Evolutionary conservation across 495 filamentous ascomycete genomes (phyloP).

Genomic region (Penicillium psychrofluorescens): DNA sequence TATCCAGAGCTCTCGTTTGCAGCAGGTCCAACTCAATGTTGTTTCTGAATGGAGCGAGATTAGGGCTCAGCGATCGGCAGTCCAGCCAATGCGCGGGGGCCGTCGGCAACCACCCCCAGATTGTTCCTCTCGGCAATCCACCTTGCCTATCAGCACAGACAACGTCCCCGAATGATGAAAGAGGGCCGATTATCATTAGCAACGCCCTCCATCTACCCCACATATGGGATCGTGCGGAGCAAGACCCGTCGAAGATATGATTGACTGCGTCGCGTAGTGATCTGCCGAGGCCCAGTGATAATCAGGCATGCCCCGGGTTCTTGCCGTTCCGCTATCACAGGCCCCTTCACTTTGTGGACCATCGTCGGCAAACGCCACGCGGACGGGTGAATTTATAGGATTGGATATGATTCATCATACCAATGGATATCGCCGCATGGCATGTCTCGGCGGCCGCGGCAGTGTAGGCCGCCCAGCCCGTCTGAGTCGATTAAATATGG

Average conservation of each 20-base stretch:
- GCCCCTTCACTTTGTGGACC: neutral
- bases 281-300: slow-evolving; percentile 2
- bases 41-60: neutral
- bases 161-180: neutral
- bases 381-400: neutral
- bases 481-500: neutral
- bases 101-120: slow-evolving; percentile 12
- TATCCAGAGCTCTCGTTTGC: neutral
- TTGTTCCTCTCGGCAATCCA: slow-evolving; percentile 6
- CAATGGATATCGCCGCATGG: too few relatives aligned
- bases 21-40: neutral
- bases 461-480: too few relatives aligned
- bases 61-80: slow-evolving; percentile 11
- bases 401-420: neutral
- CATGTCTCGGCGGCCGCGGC: too few relatives aligned
- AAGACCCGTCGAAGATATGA: slow-evolving; percentile 12
- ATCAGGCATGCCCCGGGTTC: neutral
- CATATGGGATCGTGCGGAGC: slow-evolving; percentile 17
- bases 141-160: slow-evolving; percentile 1
- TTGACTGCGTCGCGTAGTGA: neutral
- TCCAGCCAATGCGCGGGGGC: slow-evolving; percentile 6
- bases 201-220: slow-evolving; percentile 10
- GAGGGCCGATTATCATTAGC: too few relatives aligned
- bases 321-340: slow-evolving; percentile 3
- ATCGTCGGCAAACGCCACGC: slow-evolving; percentile 3